Percentiles rank a stretch among this genome's conserved stretches.
These are phyloP conservation scores for Solanum piurae DNA, from an alignment of 257 asterid species.

Conservation along the genomic window DNA sequence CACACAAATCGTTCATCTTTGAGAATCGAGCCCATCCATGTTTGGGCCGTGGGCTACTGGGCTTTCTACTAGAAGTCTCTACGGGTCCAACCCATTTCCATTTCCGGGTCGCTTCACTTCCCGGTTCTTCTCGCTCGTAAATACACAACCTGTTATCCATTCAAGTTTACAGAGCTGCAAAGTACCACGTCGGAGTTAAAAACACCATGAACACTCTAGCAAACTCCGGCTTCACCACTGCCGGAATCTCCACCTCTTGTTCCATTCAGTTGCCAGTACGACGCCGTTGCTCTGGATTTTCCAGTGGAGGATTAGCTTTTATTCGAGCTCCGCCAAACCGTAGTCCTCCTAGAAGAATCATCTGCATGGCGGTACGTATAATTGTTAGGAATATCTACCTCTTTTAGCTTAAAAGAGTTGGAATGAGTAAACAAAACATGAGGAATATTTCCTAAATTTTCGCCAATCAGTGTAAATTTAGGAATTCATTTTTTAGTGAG, in stretches of 20 bases:
- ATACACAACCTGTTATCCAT: neutral
- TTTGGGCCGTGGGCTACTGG: neutral
- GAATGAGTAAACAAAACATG: neutral
- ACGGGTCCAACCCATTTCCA: neutral
- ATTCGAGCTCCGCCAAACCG: constrained; percentile 19
- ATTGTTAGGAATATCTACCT: neutral
- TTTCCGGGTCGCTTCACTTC: neutral
- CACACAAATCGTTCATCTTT: neutral
- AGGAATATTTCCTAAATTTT: neutral
- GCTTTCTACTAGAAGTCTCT: neutral
- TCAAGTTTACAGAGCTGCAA: neutral
- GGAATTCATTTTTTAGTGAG: neutral
- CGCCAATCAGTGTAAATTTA: neutral
- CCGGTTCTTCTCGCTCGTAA: neutral
- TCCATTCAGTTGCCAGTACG: constrained; percentile 28
- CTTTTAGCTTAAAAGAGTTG: neutral
- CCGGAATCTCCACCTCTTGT: constrained; percentile 30
- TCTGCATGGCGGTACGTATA: constrained; percentile 77
- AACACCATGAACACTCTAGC: constrained; percentile 46
- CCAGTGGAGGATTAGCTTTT: neutral
- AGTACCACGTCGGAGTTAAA: neutral
- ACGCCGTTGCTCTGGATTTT: constrained; percentile 6
- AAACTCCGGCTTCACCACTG: constrained; percentile 36
- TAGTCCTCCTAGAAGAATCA: constrained; percentile 26
- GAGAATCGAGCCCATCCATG: neutral